phyloP scores from a whole-genome alignment of 2,329 filamentous ascomycete species.

The Bipolaris sorokiniana region DNA sequence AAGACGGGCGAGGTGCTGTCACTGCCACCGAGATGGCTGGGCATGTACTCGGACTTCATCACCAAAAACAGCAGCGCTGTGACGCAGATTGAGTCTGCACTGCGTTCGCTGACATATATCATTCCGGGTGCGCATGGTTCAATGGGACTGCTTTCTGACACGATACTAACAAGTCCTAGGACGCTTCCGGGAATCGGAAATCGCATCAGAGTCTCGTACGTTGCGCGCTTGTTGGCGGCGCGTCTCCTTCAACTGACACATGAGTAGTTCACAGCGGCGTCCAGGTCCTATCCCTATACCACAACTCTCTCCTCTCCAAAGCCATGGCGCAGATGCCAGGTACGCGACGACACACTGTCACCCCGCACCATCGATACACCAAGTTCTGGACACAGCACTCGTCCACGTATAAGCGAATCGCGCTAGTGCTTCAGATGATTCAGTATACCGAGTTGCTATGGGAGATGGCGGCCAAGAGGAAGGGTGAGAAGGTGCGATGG shows the following conservation, averaged over 20 bases:
- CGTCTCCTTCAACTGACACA: slow-evolving; percentile 24
- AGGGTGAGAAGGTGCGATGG: slow-evolving; percentile 82
- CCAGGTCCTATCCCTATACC: slow-evolving; percentile 88
- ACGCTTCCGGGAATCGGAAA: slow-evolving; percentile 88
- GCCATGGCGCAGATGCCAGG: slow-evolving; percentile 63
- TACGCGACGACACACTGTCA: slow-evolving; percentile 59
- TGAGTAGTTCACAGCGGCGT: slow-evolving; percentile 77
- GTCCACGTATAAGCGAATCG: slow-evolving; percentile 78
- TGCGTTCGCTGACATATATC: slow-evolving; percentile 93
- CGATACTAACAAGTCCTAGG: slow-evolving; percentile 55
- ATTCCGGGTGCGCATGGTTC: slow-evolving; percentile 70
- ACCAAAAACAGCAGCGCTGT: slow-evolving; percentile 93
- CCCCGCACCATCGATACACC: slow-evolving; percentile 68
- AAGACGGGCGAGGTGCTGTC: slow-evolving; percentile 58
- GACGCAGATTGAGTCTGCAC: slow-evolving; percentile 89
- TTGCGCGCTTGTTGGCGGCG: slow-evolving; percentile 19
- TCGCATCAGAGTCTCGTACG: slow-evolving; percentile 84
- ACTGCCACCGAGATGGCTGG: slow-evolving; percentile 69
- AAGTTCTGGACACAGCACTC: slow-evolving; percentile 67
- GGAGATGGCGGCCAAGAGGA: slow-evolving; percentile 93
- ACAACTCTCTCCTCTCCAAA: slow-evolving; percentile 82
- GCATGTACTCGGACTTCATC: slow-evolving; percentile 86
- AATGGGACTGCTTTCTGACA: background rate
- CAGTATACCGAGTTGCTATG: slow-evolving; percentile 96
- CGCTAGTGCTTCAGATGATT: slow-evolving; percentile 83